Evolutionary conservation across 2,329 filamentous ascomycete species (phyloP), one percentile per base, ranked within the genome.

Genomic region (Curvularia sp.): DNA sequence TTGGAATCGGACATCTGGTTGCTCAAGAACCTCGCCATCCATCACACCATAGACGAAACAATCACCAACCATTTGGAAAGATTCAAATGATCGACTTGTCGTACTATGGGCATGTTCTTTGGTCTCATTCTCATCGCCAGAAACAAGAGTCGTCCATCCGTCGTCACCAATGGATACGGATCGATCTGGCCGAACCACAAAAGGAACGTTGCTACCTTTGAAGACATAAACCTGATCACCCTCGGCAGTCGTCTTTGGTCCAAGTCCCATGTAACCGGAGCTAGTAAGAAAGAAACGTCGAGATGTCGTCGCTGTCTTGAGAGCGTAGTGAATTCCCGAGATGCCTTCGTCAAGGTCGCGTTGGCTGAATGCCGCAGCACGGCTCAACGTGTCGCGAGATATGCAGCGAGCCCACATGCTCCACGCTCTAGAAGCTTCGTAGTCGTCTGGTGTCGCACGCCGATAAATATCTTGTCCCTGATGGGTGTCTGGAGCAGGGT

Each of bases 371-470:
- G 43, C 49, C 9, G 59, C 64, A 10, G 55, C 56, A 5, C 66
- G 60, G 15, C 53, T 57, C 22, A 58, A 39, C 0, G 64, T 67
- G 31, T 68, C 66, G 22, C 64, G 62, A 1, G 62, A 63, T 33
- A 68, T 68, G 48, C 64, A 67, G n/a, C 66, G 60, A 33, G 63
- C 57, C 66, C 64, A 66, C 59, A 67, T 62, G 4, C 52, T 56
- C 64, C 66, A 67, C 0, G 66, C 60, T 15, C 58, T 49, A 31
- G 53, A 67, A 5, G 66, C 61, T 10, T 58, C 50, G 18, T 38
- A 43, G 28, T 68, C 62, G 1, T 55, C 48, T n/a, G 26, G 39
- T 13, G 22, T 63, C 4, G 66, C 64, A 48, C 64, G 49, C 7
- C 60, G 50, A 30, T 63, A 67, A 9, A 53, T 30, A 10, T 18